Conservation (phyloP, 169 alveolate genomes). For the Plasmodium vivax region DNA sequence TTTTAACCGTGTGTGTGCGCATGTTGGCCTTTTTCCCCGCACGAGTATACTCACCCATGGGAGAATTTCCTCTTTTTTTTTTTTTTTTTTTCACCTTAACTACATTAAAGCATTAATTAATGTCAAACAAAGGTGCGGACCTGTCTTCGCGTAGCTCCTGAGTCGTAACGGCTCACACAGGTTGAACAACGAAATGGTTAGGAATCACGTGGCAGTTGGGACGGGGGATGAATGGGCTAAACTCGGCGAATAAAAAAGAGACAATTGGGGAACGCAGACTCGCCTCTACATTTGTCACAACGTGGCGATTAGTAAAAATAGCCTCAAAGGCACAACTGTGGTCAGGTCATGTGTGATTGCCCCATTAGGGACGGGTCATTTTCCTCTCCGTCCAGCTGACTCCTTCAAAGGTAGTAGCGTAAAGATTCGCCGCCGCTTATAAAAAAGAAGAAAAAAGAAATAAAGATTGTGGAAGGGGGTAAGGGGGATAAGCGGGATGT, state of each 20-base stretch:
- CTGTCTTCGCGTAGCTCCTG: not conserved
- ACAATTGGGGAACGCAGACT: not conserved
- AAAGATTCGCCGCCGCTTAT: not conserved
- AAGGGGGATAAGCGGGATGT: not conserved
- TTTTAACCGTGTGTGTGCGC: not conserved
- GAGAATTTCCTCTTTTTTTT: not conserved
- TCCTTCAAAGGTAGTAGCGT: not conserved
- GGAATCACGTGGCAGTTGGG: not conserved
- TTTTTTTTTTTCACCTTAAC: not conserved
- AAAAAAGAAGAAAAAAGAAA: too few species aligned
- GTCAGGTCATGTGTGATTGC: not conserved
- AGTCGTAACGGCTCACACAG: not conserved
- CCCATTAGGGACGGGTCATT: not conserved
- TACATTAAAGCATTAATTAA: not conserved
- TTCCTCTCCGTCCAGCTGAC: not conserved
- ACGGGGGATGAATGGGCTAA: not conserved
- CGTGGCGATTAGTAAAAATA: not conserved
- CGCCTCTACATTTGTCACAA: not conserved
- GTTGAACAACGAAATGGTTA: not conserved
- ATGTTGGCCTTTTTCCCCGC: not conserved
- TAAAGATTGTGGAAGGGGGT: not conserved
- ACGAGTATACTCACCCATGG: not conserved
- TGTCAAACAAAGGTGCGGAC: not conserved
- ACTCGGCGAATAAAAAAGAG: not conserved
- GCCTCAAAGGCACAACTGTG: not conserved